Percentiles rank a stretch among this genome's conserved stretches.
Evolutionary conservation across 1,284 basidiomycete genomes (phyloP).

Genomic region (Melampsora occidentalis): DNA sequence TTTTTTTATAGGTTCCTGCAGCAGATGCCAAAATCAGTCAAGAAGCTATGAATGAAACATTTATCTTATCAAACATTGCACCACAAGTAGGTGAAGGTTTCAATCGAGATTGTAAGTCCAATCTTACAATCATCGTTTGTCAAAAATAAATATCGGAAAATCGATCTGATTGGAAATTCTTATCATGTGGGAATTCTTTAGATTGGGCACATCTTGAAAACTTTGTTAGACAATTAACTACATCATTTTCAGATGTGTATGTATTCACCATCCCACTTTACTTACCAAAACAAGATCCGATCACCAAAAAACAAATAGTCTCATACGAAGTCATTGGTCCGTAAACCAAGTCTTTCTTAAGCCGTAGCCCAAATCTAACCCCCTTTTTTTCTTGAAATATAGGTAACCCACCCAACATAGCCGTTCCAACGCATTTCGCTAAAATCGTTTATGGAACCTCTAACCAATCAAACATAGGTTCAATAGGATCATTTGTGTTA

Average conservation of each 20-base stretch:
- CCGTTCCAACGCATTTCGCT: conserved; percentile 96
- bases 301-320: conserved; percentile 78
- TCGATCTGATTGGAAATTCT: neutral
- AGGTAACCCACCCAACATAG: conserved; percentile 79
- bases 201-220: conserved; percentile 91
- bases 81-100: conserved; percentile 97
- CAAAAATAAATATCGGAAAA: neutral
- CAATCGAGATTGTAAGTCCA: conserved; percentile 75
- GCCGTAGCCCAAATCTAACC: neutral
- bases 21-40: conserved; percentile 85
- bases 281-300: conserved; percentile 74
- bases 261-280: conserved; percentile 98
- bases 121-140: neutral
- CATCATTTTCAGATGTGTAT: conserved; percentile 84
- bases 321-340: conserved; percentile 36
- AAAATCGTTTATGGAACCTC: conserved; percentile 76
- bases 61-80: conserved; percentile 90
- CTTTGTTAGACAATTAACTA: conserved; percentile 86
- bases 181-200: neutral
- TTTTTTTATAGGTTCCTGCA: conserved; percentile 62
- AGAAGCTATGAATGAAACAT: conserved; percentile 93
- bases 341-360: neutral
- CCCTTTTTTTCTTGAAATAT: conserved; percentile 57
- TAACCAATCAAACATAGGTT: conserved; percentile 57
- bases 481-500: conserved; percentile 87